Conservation (phyloP, 306 rosid genomes). For the Prunus persica region DNA sequence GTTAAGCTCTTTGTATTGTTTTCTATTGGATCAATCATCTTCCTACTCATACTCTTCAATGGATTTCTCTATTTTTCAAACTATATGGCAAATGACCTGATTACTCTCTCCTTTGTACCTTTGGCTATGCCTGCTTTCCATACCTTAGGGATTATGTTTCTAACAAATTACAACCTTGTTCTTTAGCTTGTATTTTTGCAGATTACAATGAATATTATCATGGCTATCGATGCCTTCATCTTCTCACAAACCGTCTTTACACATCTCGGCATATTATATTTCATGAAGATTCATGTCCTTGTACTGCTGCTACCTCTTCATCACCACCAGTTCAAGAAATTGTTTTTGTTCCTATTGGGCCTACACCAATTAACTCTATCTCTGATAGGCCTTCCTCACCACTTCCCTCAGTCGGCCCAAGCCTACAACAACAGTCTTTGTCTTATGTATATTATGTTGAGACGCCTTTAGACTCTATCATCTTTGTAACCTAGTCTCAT, state of each 20-base stretch:
- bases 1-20: background rate
- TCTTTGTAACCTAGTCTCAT: too few species aligned
- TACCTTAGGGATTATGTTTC: background rate
- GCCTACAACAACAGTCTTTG: too few species aligned
- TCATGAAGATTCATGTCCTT: background rate
- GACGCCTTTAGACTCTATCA: too few species aligned
- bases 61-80: too few species aligned
- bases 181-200: background rate
- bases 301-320: accelerated
- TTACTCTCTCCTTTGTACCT: background rate
- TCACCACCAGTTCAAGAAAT: background rate
- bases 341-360: too few species aligned
- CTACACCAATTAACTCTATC: too few species aligned
- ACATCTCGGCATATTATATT: background rate
- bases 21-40: background rate
- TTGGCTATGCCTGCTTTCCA: background rate
- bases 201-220: background rate
- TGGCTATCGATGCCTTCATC: background rate
- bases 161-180: background rate
- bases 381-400: too few species aligned
- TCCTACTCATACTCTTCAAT: background rate
- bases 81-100: background rate
- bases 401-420: too few species aligned
- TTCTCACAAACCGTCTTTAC: background rate
- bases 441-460: too few species aligned